Evolutionary conservation across 208 protist species (phyloP).

Genomic region (Wallacemonas rigidus): DNA sequence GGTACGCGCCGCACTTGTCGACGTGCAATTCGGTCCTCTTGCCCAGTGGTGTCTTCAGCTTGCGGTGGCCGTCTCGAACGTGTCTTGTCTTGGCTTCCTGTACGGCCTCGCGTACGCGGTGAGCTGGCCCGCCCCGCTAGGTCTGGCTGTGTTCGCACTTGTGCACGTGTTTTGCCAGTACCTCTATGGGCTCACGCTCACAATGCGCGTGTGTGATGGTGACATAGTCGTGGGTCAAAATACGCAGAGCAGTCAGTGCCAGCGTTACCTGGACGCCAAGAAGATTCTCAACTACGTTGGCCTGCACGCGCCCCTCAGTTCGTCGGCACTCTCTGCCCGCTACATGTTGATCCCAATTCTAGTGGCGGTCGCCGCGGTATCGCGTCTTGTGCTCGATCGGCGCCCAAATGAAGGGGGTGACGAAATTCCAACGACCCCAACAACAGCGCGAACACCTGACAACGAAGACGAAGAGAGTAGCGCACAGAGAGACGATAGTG

Average conservation of each 20-base stretch:
- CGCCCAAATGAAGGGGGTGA: too few species aligned
- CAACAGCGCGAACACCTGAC: too few species aligned
- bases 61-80: neutral
- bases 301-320: neutral
- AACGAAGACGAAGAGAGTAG: too few species aligned
- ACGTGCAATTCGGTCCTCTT: neutral
- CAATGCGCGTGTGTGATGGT: neutral
- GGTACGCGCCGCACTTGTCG: neutral
- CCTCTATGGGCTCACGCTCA: neutral
- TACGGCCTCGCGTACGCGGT: constrained; percentile 9
- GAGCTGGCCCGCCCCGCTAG: neutral
- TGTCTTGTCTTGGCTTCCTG: constrained; percentile 11
- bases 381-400: neutral
- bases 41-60: neutral
- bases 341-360: constrained; percentile 14
- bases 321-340: neutral
- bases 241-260: neutral
- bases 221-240: neutral
- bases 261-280: neutral
- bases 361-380: neutral
- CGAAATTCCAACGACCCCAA: too few species aligned
- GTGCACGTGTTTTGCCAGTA: constrained; percentile 6
- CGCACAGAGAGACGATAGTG: too few species aligned
- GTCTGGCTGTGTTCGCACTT: neutral
- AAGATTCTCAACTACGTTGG: constrained; percentile 6